A percentile compares a stretch with the other conserved stretches of the same genome.
phyloP scores from a whole-genome alignment of 2,329 filamentous ascomycete species.

The Colletotrichum acutatum region DNA sequence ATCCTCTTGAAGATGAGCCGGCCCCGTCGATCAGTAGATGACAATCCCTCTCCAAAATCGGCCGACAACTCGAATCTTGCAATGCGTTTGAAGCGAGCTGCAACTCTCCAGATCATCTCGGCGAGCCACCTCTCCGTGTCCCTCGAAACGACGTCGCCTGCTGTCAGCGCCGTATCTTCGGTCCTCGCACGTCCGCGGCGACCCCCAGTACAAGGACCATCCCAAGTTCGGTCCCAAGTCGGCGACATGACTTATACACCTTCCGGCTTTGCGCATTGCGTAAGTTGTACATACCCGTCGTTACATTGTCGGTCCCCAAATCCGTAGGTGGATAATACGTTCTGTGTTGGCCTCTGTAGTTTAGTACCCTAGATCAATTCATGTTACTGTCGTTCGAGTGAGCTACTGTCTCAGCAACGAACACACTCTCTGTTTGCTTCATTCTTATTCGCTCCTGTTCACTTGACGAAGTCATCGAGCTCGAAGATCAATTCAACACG shows the following conservation, averaged over 20 bases:
- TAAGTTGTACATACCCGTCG: neutral
- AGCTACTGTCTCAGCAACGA: too few relatives aligned
- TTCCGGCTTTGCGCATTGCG: neutral
- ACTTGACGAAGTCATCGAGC: neutral
- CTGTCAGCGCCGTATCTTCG: neutral
- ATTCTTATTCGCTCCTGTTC: neutral
- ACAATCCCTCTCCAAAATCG: neutral
- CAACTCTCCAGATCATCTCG: slow-evolving; percentile 1
- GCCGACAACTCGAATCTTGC: neutral
- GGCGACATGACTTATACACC: neutral
- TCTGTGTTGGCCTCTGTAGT: neutral
- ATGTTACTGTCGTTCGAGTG: neutral
- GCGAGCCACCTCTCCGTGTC: neutral
- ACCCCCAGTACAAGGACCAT: slow-evolving; percentile 3
- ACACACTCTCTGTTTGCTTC: neutral
- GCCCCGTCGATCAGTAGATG: slow-evolving; percentile 23
- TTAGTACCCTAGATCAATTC: neutral
- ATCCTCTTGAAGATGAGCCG: neutral
- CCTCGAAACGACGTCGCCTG: neutral
- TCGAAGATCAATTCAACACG: neutral
- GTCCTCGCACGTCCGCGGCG: neutral
- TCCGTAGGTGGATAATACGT: neutral
- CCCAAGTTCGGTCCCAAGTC: neutral
- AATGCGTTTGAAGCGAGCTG: neutral
- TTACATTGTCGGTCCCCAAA: neutral